These are phyloP conservation scores for Silene coronaria DNA, from an alignment of 179 eudicot genomes.

Conservation along the genomic window DNA sequence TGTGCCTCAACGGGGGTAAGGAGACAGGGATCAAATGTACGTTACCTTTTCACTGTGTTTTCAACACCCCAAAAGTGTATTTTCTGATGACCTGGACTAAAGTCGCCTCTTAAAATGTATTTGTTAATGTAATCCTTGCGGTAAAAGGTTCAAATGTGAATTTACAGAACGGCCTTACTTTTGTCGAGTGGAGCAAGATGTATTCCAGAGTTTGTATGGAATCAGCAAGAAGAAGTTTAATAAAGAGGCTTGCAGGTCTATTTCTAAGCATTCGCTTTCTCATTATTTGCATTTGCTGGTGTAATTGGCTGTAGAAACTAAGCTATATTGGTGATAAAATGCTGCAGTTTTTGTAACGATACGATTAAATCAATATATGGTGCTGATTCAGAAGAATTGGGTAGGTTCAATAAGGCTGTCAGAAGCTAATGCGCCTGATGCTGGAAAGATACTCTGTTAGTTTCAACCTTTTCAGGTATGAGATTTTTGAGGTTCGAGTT, in stretches of 20 bases:
- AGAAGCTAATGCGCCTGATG: conserved; percentile 29
- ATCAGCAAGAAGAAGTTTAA: conserved; percentile 63
- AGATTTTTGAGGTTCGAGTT: not conserved
- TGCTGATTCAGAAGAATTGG: conserved; percentile 53
- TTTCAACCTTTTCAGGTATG: not conserved
- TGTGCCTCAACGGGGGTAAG: no score
- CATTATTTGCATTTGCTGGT: not conserved
- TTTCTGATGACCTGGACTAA: no score
- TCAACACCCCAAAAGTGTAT: no score
- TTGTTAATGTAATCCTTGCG: no score
- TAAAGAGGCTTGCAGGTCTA: conserved; percentile 89
- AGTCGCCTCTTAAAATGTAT: no score
- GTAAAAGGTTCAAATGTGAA: not conserved
- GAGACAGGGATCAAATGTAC: no score
- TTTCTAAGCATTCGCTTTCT: not conserved
- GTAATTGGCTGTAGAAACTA: not conserved
- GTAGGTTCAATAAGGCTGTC: conserved; percentile 51
- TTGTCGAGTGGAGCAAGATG: conserved; percentile 74
- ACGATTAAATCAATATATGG: conserved; percentile 69
- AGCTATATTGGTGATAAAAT: conserved; percentile 4
- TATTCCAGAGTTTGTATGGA: conserved; percentile 62
- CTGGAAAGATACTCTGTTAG: not conserved
- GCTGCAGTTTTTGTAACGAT: conserved; percentile 63
- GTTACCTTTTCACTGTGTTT: no score
- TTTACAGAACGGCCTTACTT: conserved; percentile 82